These are phyloP conservation scores for Silybum marianum DNA, from an alignment of 129 eudicot species.

Conservation along the genomic window DNA sequence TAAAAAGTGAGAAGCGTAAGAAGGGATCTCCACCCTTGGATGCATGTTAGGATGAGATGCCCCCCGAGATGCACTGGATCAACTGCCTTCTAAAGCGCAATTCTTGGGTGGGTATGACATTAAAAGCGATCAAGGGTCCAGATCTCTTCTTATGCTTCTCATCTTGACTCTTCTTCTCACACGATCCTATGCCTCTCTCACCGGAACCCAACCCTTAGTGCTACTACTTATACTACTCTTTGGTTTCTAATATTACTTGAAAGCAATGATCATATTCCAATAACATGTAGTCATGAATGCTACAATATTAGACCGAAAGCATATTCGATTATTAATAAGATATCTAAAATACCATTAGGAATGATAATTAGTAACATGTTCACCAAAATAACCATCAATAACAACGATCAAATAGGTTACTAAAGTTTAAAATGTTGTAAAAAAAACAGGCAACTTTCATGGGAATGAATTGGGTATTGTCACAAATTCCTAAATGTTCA, in stretches of 20 bases:
- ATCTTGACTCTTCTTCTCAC: too few relatives aligned
- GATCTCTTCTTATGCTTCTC: too few relatives aligned
- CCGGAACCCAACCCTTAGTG: too few relatives aligned
- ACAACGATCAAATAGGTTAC: not conserved
- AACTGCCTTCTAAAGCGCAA: too few relatives aligned
- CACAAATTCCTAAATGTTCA: conserved; percentile 7
- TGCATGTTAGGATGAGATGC: too few relatives aligned
- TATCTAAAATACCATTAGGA: not conserved
- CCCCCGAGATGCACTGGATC: too few relatives aligned
- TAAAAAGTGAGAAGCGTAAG: too few relatives aligned
- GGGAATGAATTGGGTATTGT: not conserved
- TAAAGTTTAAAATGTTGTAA: not conserved
- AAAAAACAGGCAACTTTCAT: not conserved
- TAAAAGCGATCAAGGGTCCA: too few relatives aligned
- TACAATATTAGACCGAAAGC: not conserved
- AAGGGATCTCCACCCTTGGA: too few relatives aligned
- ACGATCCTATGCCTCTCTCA: too few relatives aligned
- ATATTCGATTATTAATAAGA: not conserved
- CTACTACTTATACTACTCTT: not conserved
- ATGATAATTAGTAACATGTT: not conserved
- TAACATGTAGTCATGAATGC: not conserved
- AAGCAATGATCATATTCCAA: not conserved
- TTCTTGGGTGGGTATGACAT: too few relatives aligned
- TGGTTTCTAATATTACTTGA: not conserved
- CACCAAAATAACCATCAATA: not conserved